Percentiles rank a stretch among this genome's conserved stretches.
phyloP scores from a whole-genome alignment of 768 basidiomycete species.

The Lactifluus hygrophoroides region DNA sequence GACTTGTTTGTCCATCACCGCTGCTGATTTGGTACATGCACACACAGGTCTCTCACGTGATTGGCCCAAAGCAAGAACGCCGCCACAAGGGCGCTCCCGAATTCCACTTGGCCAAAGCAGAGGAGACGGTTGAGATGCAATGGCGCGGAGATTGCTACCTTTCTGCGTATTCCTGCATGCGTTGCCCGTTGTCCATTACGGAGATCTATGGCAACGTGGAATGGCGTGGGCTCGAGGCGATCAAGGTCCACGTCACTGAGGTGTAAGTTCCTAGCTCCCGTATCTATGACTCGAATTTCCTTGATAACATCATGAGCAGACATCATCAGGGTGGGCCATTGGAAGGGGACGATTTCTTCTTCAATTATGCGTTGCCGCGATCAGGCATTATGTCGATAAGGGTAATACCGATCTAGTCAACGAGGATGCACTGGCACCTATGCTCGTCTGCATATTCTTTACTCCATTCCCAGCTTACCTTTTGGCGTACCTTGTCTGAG shows the following conservation, averaged over 20 bases:
- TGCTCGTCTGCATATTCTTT: neutral
- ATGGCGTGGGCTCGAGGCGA: neutral
- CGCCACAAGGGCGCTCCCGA: neutral
- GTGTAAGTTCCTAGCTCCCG: neutral
- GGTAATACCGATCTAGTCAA: neutral
- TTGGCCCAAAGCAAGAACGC: neutral
- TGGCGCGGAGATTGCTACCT: neutral
- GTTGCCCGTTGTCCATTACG: neutral
- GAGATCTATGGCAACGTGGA: neutral
- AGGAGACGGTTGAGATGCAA: neutral
- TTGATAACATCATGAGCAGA: neutral
- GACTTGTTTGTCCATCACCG: no score
- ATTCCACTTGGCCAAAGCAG: neutral
- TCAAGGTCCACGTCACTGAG: neutral
- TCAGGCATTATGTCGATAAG: neutral
- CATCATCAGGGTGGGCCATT: neutral
- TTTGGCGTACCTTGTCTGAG: no score
- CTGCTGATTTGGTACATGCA: neutral
- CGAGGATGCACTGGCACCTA: neutral
- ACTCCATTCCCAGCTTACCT: neutral
- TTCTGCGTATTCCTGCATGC: neutral
- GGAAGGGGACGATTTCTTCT: conserved; percentile 6
- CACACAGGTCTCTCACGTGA: neutral
- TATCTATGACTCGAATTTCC: neutral
- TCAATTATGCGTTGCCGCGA: neutral